Evolutionary conservation across 768 basidiomycete genomes (phyloP).

Genomic region (Amanita polypyramis): DNA sequence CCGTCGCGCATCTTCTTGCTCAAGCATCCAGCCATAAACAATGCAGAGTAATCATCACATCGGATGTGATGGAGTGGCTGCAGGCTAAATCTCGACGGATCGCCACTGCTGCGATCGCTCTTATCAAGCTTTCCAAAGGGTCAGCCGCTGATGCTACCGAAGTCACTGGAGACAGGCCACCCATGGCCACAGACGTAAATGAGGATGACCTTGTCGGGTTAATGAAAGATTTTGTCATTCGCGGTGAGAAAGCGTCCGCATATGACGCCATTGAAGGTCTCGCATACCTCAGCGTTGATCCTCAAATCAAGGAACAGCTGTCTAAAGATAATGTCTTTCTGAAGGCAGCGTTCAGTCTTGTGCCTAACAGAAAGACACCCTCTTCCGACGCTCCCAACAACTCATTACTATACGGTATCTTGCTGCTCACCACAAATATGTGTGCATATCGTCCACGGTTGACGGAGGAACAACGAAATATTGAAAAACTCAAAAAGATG

Average conservation of each 20-base stretch:
- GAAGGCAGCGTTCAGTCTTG: slow-evolving; percentile 41
- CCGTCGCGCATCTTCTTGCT: slow-evolving; percentile 63
- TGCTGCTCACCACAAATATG: slow-evolving; percentile 67
- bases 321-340: slow-evolving; percentile 46
- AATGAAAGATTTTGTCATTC: slow-evolving; percentile 47
- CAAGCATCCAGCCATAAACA: slow-evolving; percentile 68
- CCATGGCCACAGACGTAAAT: slow-evolving; percentile 13
- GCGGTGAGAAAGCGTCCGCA: slow-evolving; percentile 27
- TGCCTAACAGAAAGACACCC: slow-evolving; percentile 37
- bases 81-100: slow-evolving; percentile 41
- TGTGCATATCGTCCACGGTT: slow-evolving; percentile 60
- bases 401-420: slow-evolving; percentile 66
- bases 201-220: slow-evolving; percentile 38
- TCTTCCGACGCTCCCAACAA: slow-evolving; percentile 23
- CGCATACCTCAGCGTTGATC: slow-evolving; percentile 66
- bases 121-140: slow-evolving; percentile 69
- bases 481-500: slow-evolving; percentile 73
- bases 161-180: slow-evolving; percentile 8
- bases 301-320: slow-evolving; percentile 52
- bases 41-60: slow-evolving; percentile 52
- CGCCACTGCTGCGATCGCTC: slow-evolving; percentile 58
- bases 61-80: slow-evolving; percentile 58
- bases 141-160: slow-evolving; percentile 34
- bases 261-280: slow-evolving; percentile 74
- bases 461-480: slow-evolving; percentile 73